Evolutionary conservation across 768 basidiomycete species (phyloP).

Genomic region (Daedaleopsis nitida): DNA sequence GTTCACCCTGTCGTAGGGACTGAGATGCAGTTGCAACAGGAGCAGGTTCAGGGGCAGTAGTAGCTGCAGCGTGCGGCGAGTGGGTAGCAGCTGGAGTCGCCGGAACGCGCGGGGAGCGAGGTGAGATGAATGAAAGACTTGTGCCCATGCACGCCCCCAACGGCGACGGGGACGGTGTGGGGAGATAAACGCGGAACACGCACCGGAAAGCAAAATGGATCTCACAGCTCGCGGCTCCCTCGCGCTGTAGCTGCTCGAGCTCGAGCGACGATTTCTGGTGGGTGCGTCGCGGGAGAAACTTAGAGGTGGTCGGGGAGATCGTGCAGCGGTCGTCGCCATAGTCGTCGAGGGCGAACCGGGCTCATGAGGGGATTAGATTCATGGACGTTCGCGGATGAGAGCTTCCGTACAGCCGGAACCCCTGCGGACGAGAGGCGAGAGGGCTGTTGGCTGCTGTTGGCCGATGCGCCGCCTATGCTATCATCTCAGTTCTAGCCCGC

Average conservation of each 20-base stretch:
- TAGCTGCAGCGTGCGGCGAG: not conserved
- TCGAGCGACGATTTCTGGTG: conserved; percentile 2
- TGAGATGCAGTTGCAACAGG: too few relatives aligned
- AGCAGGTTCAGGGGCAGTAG: too few relatives aligned
- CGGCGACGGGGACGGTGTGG: not conserved
- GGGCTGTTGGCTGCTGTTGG: not conserved
- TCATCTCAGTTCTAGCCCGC: conserved; percentile 11
- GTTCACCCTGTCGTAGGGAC: too few relatives aligned
- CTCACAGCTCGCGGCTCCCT: conserved; percentile 9
- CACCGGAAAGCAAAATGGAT: conserved; percentile 23
- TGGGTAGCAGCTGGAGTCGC: too few relatives aligned
- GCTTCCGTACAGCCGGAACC: too few relatives aligned
- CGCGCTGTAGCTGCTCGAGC: conserved; percentile 4
- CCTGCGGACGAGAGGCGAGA: not conserved
- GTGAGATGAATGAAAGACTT: not conserved
- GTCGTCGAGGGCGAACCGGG: not conserved
- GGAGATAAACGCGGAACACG: conserved; percentile 18
- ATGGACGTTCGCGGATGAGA: conserved; percentile 1
- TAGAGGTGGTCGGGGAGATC: not conserved
- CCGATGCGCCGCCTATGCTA: conserved; percentile 6
- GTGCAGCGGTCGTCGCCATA: conserved; percentile 13
- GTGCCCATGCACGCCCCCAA: not conserved
- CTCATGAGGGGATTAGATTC: conserved; percentile 8
- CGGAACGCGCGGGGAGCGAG: not conserved
- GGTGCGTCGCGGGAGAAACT: not conserved